Evolutionary conservation across 129 eudicot species (phyloP), one percentile per base, ranked within the genome.

Genomic region (Saposhnikovia divaricata): DNA sequence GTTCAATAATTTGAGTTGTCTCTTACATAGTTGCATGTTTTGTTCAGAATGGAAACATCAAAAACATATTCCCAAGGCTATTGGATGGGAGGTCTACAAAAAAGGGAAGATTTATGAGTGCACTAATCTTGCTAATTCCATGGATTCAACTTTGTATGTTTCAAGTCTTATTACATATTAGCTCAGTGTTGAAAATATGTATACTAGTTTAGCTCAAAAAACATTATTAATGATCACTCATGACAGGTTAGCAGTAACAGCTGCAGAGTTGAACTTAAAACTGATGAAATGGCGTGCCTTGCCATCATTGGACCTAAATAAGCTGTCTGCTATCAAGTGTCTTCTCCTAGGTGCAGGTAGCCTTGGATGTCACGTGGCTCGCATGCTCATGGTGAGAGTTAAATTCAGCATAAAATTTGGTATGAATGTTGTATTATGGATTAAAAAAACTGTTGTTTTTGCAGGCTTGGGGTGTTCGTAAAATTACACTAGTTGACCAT

Each of bases 301-400:
- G 81, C 97, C 98, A 59, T 92, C 98, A 42, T 81, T 94, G 82
- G 81, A 94, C 82, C 83, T 92, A 75, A 80, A 38, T 65, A 66
- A 81, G 77, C 83, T 94, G 83, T 87, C 96, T 82, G 47, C 87
- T 55, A 84, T 89, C 50, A 90, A 87, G 82, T 94, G 98, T 80
- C 98, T 94, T 76, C 89, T 94, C 83, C 78, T 94, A 74, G 98
- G 98, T 70, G 97, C 96, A 2, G 97, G 98, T 47, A 92, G 97
- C 75, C 96, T 94, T 77, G 98, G 98, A 78, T 94, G 97, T 87
- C 93, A 94, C 85, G 98, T 94, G 79, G 97, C 98, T 73, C 96
- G 97, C 71, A 87, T 90, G 89, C 97, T 94, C 79, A 89, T 94
- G 98, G 98, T 94, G 87, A 82, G 97, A 79, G 72, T 69, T 74